phyloP scores from a whole-genome alignment of 2,329 filamentous ascomycete species.

The Pestalotiopsis sp. region DNA sequence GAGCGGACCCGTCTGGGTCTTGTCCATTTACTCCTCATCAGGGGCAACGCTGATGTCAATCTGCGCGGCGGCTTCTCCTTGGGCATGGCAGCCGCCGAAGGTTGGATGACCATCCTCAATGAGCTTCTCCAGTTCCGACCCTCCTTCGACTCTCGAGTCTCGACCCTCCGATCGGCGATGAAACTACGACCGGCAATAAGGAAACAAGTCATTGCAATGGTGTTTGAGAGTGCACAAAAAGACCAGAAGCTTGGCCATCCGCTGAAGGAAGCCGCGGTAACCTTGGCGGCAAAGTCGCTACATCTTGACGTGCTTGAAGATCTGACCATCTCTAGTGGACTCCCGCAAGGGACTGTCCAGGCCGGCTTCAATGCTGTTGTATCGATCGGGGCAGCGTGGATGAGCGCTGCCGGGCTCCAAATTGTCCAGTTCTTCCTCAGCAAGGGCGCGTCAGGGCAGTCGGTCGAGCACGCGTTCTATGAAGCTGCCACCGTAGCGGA shows the following conservation, averaged over 20 bases:
- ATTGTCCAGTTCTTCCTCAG: conserved; percentile 12
- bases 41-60: neutral
- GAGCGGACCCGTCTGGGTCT: neutral
- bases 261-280: neutral
- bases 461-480: neutral
- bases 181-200: neutral
- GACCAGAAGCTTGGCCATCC: neutral
- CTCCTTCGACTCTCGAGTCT: neutral
- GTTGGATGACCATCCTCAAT: neutral
- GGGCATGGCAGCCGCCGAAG: neutral
- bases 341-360: neutral
- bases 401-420: neutral
- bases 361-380: conserved; percentile 27
- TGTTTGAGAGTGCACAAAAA: neutral
- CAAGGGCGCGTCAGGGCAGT: neutral
- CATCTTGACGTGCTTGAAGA: neutral
- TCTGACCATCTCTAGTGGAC: neutral
- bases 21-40: neutral
- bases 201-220: neutral
- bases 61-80: neutral
- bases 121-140: neutral
- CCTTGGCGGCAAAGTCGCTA: neutral
- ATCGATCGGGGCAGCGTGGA: neutral
- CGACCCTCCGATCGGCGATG: neutral
- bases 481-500: neutral